Evolutionary conservation across 345 rosid species (phyloP).

Genomic region (Acer saccharum): DNA sequence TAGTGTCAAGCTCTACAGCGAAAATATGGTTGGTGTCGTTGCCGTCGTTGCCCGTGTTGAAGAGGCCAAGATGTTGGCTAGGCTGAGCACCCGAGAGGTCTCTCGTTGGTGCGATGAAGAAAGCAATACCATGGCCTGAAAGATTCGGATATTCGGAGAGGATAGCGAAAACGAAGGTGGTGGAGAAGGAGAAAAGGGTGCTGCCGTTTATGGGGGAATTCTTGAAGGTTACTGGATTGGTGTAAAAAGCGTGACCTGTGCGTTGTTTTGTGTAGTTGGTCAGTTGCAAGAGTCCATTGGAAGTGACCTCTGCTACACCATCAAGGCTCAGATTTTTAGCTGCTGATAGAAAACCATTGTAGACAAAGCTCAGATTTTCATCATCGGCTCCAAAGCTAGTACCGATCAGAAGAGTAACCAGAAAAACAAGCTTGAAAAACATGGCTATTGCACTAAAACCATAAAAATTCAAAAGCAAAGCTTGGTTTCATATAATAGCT

Average conservation of each 20-base stretch:
- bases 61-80: constrained; percentile 48
- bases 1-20: constrained; percentile 61
- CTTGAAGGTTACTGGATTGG: constrained; percentile 34
- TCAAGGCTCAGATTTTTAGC: constrained; percentile 39
- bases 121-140: constrained; percentile 58
- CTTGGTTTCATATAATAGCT: neutral
- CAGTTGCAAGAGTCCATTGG: constrained; percentile 44
- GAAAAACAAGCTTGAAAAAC: constrained; percentile 18
- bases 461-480: too few relatives aligned
- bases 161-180: constrained; percentile 66
- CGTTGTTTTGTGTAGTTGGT: constrained; percentile 38
- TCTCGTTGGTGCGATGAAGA: constrained; percentile 52
- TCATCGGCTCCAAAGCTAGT: constrained; percentile 2
- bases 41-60: constrained; percentile 39
- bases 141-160: constrained; percentile 24
- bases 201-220: constrained; percentile 34
- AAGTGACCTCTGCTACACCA: constrained; percentile 33
- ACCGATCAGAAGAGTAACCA: constrained; percentile 3
- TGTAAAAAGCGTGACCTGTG: constrained; percentile 53
- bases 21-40: constrained; percentile 45
- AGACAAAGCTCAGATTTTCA: constrained; percentile 25
- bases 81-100: constrained; percentile 37
- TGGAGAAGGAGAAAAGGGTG: constrained; percentile 44
- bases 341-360: constrained; percentile 35
- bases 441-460: constrained; percentile 3